Conservation (phyloP, 2,329 filamentous ascomycete species). For the Penicillium occitanis region DNA sequence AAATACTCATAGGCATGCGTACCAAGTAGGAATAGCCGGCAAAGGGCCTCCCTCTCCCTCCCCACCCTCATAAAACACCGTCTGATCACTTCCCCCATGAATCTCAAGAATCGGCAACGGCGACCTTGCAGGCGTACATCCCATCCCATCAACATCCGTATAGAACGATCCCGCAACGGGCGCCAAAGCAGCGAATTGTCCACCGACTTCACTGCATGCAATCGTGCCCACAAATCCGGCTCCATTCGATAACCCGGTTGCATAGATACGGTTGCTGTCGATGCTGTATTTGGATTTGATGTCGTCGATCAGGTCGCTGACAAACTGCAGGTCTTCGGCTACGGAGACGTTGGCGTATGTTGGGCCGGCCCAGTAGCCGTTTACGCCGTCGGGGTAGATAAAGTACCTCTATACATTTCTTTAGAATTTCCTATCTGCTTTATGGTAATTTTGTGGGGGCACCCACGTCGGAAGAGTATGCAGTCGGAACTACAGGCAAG, state of each 20-base stretch:
- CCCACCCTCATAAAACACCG: slow-evolving; percentile 49
- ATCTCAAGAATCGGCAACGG: slow-evolving; percentile 52
- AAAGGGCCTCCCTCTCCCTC: slow-evolving; percentile 46
- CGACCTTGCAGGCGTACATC: slow-evolving; percentile 38
- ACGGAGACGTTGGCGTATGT: slow-evolving; percentile 47
- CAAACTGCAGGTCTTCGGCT: slow-evolving; percentile 48
- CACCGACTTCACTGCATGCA: slow-evolving; percentile 45
- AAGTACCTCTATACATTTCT: slow-evolving; percentile 43
- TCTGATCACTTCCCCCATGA: slow-evolving; percentile 51
- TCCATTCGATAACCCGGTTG: slow-evolving; percentile 50
- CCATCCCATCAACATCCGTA: slow-evolving; percentile 36
- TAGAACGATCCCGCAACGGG: slow-evolving; percentile 50
- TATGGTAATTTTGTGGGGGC: too few relatives aligned
- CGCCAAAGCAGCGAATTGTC: slow-evolving; percentile 49
- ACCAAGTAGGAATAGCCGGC: slow-evolving; percentile 48
- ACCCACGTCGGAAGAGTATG: slow-evolving; percentile 36
- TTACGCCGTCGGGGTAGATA: slow-evolving; percentile 50
- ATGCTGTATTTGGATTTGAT: slow-evolving; percentile 44
- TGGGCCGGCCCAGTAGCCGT: slow-evolving; percentile 49
- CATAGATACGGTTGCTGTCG: slow-evolving; percentile 48
- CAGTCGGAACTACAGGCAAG: slow-evolving; percentile 16
- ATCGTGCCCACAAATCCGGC: slow-evolving; percentile 51
- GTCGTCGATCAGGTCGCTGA: slow-evolving; percentile 45
- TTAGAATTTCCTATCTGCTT: neutral
- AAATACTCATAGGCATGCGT: neutral